These are phyloP conservation scores for Trichoderma citrinoviride DNA, from an alignment of 2,329 filamentous ascomycete genomes.

Conservation along the genomic window DNA sequence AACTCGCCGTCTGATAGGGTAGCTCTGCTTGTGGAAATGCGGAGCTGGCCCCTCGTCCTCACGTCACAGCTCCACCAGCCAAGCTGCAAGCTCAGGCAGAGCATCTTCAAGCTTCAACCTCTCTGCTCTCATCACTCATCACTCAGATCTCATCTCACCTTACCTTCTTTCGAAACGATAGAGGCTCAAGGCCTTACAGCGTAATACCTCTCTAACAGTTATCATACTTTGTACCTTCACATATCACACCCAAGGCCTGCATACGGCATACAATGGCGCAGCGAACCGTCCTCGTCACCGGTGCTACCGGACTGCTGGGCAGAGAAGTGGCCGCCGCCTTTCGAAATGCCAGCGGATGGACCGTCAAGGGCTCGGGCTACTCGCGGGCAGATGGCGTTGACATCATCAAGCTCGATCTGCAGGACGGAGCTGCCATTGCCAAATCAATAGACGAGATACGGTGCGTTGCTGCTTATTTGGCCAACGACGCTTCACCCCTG, in stretches of 20 bases:
- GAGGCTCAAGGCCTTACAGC: too few species aligned
- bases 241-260: background rate
- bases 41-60: conserved; percentile 13
- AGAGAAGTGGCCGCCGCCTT: conserved; percentile 74
- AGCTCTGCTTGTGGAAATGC: background rate
- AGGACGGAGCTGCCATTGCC: conserved; percentile 46
- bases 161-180: too few species aligned
- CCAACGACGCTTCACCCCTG: background rate
- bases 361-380: conserved; percentile 70
- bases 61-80: conserved; percentile 19
- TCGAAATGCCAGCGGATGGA: conserved; percentile 54
- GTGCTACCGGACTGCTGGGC: conserved; percentile 80
- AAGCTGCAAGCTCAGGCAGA: background rate
- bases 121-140: too few species aligned
- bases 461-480: conserved; percentile 40
- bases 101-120: conserved; percentile 2
- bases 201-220: too few species aligned
- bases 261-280: conserved; percentile 25
- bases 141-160: too few species aligned
- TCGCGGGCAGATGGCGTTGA: conserved; percentile 69
- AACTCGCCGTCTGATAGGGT: background rate
- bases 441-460: conserved; percentile 52
- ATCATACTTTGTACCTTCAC: background rate
- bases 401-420: conserved; percentile 60
- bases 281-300: conserved; percentile 69